phyloP scores from a whole-genome alignment of 805 yeast species.

The Starmerella gropengiesseri region DNA sequence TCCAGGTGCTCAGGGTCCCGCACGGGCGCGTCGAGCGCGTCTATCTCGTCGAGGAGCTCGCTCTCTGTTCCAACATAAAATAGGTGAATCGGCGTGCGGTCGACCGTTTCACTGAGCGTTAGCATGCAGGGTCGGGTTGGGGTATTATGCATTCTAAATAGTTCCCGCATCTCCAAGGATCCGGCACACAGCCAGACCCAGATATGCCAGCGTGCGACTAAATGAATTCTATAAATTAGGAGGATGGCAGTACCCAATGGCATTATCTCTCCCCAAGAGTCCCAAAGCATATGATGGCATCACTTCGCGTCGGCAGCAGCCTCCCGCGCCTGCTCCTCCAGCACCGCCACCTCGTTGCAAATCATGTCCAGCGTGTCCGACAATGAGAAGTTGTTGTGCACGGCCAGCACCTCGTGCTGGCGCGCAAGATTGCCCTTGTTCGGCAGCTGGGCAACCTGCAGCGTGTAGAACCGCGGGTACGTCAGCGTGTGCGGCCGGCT shows the following conservation, averaged over 20 bases:
- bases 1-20: constrained; percentile 15
- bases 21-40: background rate
- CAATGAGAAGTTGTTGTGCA: constrained; percentile 20
- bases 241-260: too few species aligned
- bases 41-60: constrained; percentile 11
- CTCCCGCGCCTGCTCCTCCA: constrained; percentile 1
- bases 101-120: constrained; percentile 4
- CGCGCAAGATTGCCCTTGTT: constrained; percentile 17
- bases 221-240: too few species aligned
- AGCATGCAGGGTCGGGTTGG: constrained; percentile 4
- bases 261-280: background rate
- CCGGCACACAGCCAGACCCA: too few species aligned
- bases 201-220: too few species aligned
- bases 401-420: constrained; percentile 18
- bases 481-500: constrained; percentile 20
- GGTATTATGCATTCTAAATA: background rate
- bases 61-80: constrained; percentile 16
- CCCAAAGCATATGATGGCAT: background rate
- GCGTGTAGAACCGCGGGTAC: constrained; percentile 23
- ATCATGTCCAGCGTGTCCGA: constrained; percentile 23
- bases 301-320: too few species aligned
- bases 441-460: constrained; percentile 26
- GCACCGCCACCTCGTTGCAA: constrained; percentile 17
- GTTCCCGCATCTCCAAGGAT: background rate
- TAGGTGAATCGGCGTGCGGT: constrained; percentile 9